Base-by-base conservation (phyloP, 2,329 filamentous ascomycete species). In the Alternaria brassicae region DNA sequence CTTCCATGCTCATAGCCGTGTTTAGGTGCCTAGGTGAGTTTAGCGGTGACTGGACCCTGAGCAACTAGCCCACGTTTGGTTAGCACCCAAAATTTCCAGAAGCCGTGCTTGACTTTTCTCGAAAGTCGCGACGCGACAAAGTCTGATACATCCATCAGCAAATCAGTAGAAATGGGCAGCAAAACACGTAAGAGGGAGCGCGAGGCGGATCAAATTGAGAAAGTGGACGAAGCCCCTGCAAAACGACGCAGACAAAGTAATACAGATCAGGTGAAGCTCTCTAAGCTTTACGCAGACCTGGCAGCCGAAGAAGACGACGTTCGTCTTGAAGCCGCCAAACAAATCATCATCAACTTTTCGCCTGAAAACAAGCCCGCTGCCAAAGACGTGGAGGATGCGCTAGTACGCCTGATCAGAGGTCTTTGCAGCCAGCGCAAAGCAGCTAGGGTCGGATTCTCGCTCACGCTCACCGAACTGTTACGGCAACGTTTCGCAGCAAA, bases 361-460 rank as follows among this genome's bases (percentile, higher is more conserved):
- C 71, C 74, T 5, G 73, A 79, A 40, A 75, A 70, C 36, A 66
- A 74, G 7, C 77, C 80, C 21, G 68, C 73, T 36, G 70, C 73
- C 8, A 70, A 78, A 37, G 72, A 76, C 30, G 72, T 82, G 19
- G 75, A 81, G 45, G 73, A 74, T 25, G 77, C 77, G 4, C 63
- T 82, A 19, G 75, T 74, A 27, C 75, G 81, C 51, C 82, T 99
- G 36, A 92, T 97, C 76, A 88, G 91, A 54, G 95, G 95, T 39
- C 87, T 98, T 17, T 93, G 93, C 61, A 97, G 93, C 75, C 90
- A 92, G 54, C 89, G 92, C 57, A 97, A 97, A 80, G 92, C 91
- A 12, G 92, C 94, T 17, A 86, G 95, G 25, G 81, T 95, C 50
- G 95, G 95, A 3, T 97, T 96, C 76, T 96, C 92, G 53, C 84